phyloP scores from a whole-genome alignment of 495 filamentous ascomycete species.

The Penicillium chermesinum region DNA sequence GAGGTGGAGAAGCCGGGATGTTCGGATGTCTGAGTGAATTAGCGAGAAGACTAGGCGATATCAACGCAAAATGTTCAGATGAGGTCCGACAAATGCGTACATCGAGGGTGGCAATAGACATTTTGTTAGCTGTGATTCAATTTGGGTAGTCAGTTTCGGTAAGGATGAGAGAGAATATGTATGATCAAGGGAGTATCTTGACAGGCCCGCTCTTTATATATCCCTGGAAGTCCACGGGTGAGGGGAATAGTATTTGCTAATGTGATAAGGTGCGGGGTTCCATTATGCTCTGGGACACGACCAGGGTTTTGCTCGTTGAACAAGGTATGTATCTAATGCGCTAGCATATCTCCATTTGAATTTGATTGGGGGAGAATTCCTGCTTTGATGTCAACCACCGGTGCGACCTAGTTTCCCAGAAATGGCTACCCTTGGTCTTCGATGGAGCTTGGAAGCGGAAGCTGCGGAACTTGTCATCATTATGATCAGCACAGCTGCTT shows the following conservation, averaged over 20 bases:
- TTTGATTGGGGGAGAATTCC: too few relatives aligned
- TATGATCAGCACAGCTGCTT: too few relatives aligned
- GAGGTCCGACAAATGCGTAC: too few relatives aligned
- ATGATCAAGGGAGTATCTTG: background rate
- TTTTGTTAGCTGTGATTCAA: conserved; percentile 6
- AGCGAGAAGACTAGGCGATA: background rate
- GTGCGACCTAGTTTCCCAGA: too few relatives aligned
- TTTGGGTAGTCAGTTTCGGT: too few relatives aligned
- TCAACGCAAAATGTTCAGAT: background rate
- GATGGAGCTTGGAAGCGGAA: too few relatives aligned
- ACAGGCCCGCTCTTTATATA: background rate
- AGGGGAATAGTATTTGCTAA: too few relatives aligned
- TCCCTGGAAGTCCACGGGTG: background rate
- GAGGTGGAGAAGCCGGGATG: conserved; percentile 59
- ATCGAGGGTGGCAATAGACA: conserved; percentile 42
- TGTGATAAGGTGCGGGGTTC: background rate
- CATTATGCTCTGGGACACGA: background rate
- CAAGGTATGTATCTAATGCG: too few relatives aligned
- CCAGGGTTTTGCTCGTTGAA: background rate
- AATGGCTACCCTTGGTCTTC: too few relatives aligned
- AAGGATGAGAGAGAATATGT: background rate
- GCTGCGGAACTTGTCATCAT: too few relatives aligned
- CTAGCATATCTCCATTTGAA: too few relatives aligned
- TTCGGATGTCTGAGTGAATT: conserved; percentile 28
- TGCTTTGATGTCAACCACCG: too few relatives aligned